Conservation (phyloP, 2,329 filamentous ascomycete species). For the Aspergillus alliaceus region DNA sequence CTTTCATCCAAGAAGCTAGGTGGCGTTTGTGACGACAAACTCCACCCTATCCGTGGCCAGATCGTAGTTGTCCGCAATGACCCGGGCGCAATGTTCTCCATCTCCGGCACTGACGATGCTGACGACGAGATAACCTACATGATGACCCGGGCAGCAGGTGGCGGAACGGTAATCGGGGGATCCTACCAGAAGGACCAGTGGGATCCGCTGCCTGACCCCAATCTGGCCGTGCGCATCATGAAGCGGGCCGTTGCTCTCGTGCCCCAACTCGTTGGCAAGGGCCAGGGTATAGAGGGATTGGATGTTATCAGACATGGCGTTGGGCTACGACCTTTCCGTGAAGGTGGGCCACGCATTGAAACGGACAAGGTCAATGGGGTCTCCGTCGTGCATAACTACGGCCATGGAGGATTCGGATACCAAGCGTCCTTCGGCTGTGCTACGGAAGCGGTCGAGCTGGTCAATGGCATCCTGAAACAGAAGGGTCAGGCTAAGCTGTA, state of each 20-base stretch:
- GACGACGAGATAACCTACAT: conserved; percentile 73
- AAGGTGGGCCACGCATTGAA: conserved; percentile 74
- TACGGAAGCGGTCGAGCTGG: conserved; percentile 64
- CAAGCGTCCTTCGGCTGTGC: conserved; percentile 69
- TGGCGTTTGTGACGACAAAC: conserved; percentile 72
- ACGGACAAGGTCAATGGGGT: conserved; percentile 65
- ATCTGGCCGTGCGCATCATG: conserved; percentile 82
- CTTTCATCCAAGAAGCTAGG: conserved; percentile 73
- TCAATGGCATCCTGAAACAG: conserved; percentile 52
- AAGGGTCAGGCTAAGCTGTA: conserved; percentile 35
- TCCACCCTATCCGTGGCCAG: conserved; percentile 80
- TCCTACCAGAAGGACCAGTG: conserved; percentile 78
- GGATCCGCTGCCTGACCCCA: conserved; percentile 76
- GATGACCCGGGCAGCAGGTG: conserved; percentile 75
- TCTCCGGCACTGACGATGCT: conserved; percentile 73
- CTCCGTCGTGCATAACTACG: conserved; percentile 50
- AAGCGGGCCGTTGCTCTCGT: conserved; percentile 53
- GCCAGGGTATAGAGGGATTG: conserved; percentile 66
- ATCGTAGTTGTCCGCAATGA: conserved; percentile 81
- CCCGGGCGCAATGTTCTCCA: conserved; percentile 66
- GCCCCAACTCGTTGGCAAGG: conserved; percentile 52
- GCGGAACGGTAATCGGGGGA: conserved; percentile 83
- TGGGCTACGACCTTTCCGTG: conserved; percentile 73
- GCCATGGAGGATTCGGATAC: conserved; percentile 60
- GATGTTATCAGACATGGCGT: conserved; percentile 79